Percentiles rank a stretch among this genome's conserved stretches.
These are phyloP conservation scores for Eucalyptus urophylla DNA, from an alignment of 345 rosid genomes.

Conservation along the genomic window DNA sequence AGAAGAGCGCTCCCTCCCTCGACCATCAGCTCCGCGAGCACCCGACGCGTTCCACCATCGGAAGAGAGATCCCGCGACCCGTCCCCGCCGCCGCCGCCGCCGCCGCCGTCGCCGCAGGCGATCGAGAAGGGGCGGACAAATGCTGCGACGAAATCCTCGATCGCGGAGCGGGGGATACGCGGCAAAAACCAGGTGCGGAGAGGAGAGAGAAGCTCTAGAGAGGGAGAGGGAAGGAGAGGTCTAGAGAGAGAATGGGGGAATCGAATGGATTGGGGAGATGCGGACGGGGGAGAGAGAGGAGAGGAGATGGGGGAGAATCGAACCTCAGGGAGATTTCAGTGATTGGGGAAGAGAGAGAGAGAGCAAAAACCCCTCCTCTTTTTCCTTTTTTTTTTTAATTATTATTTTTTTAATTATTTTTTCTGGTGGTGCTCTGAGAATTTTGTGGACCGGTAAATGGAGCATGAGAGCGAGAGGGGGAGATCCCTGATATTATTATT, in stretches of 20 bases:
- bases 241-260: not conserved
- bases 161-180: not conserved
- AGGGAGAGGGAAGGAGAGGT: not conserved
- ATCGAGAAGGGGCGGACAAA: not conserved
- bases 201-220: not conserved
- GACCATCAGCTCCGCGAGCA: not conserved
- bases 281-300: not conserved
- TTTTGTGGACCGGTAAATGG: not conserved
- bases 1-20: not conserved
- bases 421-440: not conserved
- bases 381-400: not conserved
- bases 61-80: not conserved
- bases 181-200: not conserved
- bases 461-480: not conserved
- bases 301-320: not conserved
- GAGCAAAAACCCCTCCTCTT: not conserved
- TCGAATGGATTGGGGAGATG: not conserved
- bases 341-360: not conserved
- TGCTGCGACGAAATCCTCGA: not conserved
- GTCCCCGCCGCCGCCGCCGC: too few species aligned
- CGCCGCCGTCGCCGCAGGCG: not conserved
- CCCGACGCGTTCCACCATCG: not conserved
- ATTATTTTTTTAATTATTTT: not conserved
- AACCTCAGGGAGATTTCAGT: not conserved
- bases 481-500: not conserved